Evolutionary conservation across 2,329 filamentous ascomycete genomes (phyloP).

Genomic region (Fonsecaea multimorphosa): DNA sequence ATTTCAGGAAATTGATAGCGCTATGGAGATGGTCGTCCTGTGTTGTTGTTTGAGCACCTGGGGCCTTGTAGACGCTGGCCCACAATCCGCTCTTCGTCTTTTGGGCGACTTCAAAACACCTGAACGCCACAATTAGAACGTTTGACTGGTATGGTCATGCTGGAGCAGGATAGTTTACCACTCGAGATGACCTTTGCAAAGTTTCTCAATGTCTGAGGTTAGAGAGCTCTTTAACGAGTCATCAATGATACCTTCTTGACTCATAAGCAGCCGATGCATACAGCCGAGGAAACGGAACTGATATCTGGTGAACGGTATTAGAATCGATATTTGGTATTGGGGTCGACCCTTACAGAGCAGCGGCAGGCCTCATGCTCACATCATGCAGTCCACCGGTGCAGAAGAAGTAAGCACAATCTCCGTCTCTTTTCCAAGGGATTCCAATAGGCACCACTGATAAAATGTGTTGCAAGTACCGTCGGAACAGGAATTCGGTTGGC

Average conservation of each 20-base stretch:
- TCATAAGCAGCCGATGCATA: not conserved
- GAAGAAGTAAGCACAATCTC: not conserved
- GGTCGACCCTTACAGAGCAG: not conserved
- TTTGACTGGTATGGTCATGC: not conserved
- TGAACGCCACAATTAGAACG: not conserved
- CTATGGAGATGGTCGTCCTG: not conserved
- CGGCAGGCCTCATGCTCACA: not conserved
- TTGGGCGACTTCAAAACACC: conserved; percentile 1
- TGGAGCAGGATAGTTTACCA: not conserved
- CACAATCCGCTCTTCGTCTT: not conserved
- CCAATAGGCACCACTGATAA: not conserved
- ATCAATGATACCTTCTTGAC: not conserved
- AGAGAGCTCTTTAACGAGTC: not conserved
- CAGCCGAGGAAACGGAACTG: not conserved
- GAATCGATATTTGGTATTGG: not conserved
- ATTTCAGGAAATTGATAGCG: not conserved
- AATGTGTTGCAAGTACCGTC: not conserved
- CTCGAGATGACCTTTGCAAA: not conserved
- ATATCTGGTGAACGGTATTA: not conserved
- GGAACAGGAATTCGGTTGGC: not conserved
- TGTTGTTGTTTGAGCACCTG: not conserved
- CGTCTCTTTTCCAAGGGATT: not conserved
- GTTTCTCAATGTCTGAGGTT: not conserved
- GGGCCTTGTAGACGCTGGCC: not conserved
- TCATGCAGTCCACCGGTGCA: not conserved